Evolutionary conservation across 2,329 filamentous ascomycete species (phyloP).

Genomic region (Nothophoma quercina): DNA sequence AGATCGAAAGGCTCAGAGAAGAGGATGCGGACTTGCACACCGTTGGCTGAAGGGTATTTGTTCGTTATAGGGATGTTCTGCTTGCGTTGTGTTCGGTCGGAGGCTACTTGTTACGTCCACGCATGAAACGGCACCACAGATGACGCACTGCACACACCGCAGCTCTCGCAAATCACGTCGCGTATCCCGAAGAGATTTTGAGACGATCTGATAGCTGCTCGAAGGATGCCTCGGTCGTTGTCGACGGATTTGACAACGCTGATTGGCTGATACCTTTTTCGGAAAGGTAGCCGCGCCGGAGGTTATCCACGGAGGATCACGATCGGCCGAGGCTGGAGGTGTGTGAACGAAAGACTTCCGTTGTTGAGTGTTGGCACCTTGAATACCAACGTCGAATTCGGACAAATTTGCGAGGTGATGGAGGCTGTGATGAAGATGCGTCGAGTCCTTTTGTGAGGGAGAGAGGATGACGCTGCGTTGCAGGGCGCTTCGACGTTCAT

Average conservation of each 20-base stretch:
- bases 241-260: constrained; percentile 11
- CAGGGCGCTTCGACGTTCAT: not conserved
- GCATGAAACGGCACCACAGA: constrained; percentile 15
- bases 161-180: constrained; percentile 20
- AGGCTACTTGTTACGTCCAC: not conserved
- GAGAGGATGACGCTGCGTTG: not conserved
- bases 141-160: constrained; percentile 22
- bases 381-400: not conserved
- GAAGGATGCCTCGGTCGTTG: constrained; percentile 32
- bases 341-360: constrained; percentile 2
- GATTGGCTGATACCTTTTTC: constrained; percentile 22
- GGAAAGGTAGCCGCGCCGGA: constrained; percentile 7
- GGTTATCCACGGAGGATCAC: constrained; percentile 9
- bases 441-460: not conserved
- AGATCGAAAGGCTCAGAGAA: constrained; percentile 41
- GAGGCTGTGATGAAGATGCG: not conserved
- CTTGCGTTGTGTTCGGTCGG: constrained; percentile 8
- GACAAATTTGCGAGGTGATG: not conserved
- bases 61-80: not conserved
- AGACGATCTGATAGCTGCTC: constrained; percentile 16
- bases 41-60: not conserved
- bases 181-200: constrained; percentile 16
- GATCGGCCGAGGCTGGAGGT: constrained; percentile 10
- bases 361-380: not conserved
- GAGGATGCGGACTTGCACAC: constrained; percentile 16